Base-by-base conservation (phyloP, 108 stramenopile species). In the Nitzschia sp. region DNA sequence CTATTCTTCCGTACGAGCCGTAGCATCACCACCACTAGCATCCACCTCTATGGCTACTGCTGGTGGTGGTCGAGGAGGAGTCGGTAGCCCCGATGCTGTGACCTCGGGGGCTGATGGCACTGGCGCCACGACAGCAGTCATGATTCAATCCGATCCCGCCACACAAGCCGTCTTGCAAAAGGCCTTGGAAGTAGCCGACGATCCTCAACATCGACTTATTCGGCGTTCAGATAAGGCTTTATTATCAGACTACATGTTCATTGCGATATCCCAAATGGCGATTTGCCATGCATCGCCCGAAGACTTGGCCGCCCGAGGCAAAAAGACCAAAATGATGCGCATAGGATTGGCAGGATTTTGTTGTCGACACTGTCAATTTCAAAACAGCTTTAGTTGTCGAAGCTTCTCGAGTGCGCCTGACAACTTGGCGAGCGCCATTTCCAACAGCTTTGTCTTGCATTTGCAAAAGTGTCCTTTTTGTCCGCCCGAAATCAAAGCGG, bases 341-440 rank as follows among this genome's bases (percentile, higher is more conserved):
- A 13, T 80, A 5, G 85, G 85, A 28, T 74, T 80, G 56, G 67
- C 85, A 3, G 85, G 85, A n/a, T 82, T 82, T 48, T 82, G 80
- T 44, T 85, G 85, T 66, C 80, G 81, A 2, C 80, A 85, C 48
- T 85, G 84, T 66, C 17, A 45, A 11, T 45, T 17, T 29, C 25
- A 48, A 0, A 68, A 59, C 57, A 3, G 4, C 30, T 25, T 6
- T 32, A 22, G 65, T 23, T 82, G 79, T 66, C 69, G 85, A 11
- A 80, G 75, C 45, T 85, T 77, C 56, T 64, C 72, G n/a, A 79
- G 77, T 25, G 70, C 71, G 3, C 60, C 75, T 16, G 85, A 85
- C 64, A 80, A 82, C 52, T 59, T 85, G 47, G 68, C 72, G 0
- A 73, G 72, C 19, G 71, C 80, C 15, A 76, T 83, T 46, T 50